Evolutionary conservation across 176 grass and related monocot species (phyloP).

Genomic region (Dactylis glomerata): DNA sequence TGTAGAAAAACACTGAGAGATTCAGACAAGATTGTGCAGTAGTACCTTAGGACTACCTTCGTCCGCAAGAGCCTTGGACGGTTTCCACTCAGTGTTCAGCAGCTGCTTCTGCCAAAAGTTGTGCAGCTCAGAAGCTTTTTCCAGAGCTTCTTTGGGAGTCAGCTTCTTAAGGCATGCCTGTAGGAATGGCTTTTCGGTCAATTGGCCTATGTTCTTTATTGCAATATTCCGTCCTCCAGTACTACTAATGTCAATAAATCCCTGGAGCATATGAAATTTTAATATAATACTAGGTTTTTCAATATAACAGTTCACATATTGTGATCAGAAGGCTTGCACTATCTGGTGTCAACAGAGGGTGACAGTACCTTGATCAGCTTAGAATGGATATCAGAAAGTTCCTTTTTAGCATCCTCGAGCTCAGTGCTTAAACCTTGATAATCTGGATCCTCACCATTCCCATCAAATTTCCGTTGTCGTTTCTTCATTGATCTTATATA

Average conservation of each 20-base stretch:
- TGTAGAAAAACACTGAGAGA: not conserved
- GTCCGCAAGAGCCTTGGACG: not conserved
- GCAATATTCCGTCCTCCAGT: slow-evolving; percentile 1
- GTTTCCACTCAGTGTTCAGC: slow-evolving; percentile 21
- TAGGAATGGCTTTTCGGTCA: slow-evolving; percentile 21
- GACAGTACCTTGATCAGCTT: slow-evolving; percentile 1
- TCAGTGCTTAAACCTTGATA: not conserved
- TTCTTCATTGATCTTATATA: not conserved
- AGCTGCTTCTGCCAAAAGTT: slow-evolving; percentile 29
- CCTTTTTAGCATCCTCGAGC: not conserved
- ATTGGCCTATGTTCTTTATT: slow-evolving; percentile 28
- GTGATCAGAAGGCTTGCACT: not conserved
- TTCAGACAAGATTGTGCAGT: not conserved
- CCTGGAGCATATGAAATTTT: not conserved
- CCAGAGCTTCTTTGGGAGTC: not conserved
- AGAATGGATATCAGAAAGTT: not conserved
- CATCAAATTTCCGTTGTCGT: not conserved
- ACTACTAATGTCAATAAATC: not conserved
- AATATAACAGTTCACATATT: not conserved
- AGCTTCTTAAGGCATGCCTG: slow-evolving; percentile 15
- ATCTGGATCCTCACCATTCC: not conserved
- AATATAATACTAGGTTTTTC: not conserved
- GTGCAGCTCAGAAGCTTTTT: not conserved
- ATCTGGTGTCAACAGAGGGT: not conserved
- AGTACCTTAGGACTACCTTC: not conserved